Evolutionary conservation across 73 alveolate species (phyloP).

Genomic region (Paramecium caudatum): DNA sequence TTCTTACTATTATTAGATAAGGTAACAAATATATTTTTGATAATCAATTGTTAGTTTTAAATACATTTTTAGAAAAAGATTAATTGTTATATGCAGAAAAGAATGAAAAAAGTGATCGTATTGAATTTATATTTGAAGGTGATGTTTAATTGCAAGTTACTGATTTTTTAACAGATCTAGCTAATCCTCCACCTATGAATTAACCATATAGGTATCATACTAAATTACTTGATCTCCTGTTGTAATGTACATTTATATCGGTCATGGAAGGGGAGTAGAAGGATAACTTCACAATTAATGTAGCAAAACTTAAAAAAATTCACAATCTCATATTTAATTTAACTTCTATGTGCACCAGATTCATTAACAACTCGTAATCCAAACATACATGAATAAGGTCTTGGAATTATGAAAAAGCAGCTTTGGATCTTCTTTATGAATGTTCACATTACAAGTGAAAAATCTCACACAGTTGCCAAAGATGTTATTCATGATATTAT

Average conservation of each 20-base stretch:
- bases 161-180: slow-evolving; percentile 51
- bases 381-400: slow-evolving; percentile 37
- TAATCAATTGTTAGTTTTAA: slow-evolving; percentile 73
- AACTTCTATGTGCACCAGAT: slow-evolving; percentile 40
- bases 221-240: slow-evolving; percentile 67
- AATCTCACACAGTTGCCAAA: not conserved
- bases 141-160: slow-evolving; percentile 9
- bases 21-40: slow-evolving; percentile 67
- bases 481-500: not conserved
- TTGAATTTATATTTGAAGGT: slow-evolving; percentile 64
- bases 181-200: slow-evolving; percentile 45
- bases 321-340: slow-evolving; percentile 3
- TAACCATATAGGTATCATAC: slow-evolving; percentile 78
- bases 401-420: slow-evolving; percentile 1
- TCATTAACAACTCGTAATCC: not conserved
- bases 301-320: slow-evolving; percentile 65
- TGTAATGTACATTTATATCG: slow-evolving; percentile 62
- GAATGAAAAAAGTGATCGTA: too few relatives aligned
- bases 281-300: slow-evolving; percentile 65
- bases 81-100: slow-evolving; percentile 58
- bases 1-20: slow-evolving; percentile 40
- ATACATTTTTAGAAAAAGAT: slow-evolving; percentile 57
- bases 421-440: slow-evolving; percentile 1
- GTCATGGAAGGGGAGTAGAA: slow-evolving; percentile 54
- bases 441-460: slow-evolving; percentile 66